Evolutionary conservation across 2,329 filamentous ascomycete species (phyloP), one percentile per base, ranked within the genome.

Genomic region (Albifimbria verrucaria): DNA sequence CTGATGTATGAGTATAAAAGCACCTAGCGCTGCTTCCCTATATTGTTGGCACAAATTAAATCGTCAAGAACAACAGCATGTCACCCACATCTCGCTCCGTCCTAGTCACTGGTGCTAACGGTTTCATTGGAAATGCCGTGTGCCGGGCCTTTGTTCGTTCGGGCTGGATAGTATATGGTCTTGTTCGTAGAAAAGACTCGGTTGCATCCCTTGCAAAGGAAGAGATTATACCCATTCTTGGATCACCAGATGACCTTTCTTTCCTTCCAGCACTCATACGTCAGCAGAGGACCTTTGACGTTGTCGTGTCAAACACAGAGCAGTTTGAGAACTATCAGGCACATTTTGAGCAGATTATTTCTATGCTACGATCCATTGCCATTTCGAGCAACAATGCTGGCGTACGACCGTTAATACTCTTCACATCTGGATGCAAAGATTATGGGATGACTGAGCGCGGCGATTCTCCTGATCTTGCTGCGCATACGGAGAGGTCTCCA

Each of bases 361-460:
- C 55, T 1, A 57, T 78, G 5, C 56, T 79, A 1, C 63, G 59
- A 2, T 55, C 46, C 0, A 51, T 79, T 2, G 67, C 72, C 1
- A 52, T 60, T 1, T 59, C 59, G 4, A 72, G 69, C 22, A 69
- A 67, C 23, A 51, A 55, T 2, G 53, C 63, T 5, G 71, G 70
- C 7, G 61, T 70, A 2, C 63, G 64, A 18, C 72, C 76, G 0
- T 60, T 79, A 1, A 70, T 79, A 4, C 67, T 80, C 3, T 73
- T 73, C 60, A 74, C 70, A 10, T 77, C 73, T 3, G 77, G 77
- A 0, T 79, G 77, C 61, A 80, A 80, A 53, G 77, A 80, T 60
- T 80, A 79, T 55, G 76, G 77, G 2, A 64, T 56, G 5, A 63
- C 65, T 7, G 41, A 58, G 46, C 46, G 72, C 57, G 68, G 76